These are phyloP conservation scores for Colletotrichum chrysophilum DNA, from an alignment of 2,329 filamentous ascomycete genomes.

Conservation along the genomic window DNA sequence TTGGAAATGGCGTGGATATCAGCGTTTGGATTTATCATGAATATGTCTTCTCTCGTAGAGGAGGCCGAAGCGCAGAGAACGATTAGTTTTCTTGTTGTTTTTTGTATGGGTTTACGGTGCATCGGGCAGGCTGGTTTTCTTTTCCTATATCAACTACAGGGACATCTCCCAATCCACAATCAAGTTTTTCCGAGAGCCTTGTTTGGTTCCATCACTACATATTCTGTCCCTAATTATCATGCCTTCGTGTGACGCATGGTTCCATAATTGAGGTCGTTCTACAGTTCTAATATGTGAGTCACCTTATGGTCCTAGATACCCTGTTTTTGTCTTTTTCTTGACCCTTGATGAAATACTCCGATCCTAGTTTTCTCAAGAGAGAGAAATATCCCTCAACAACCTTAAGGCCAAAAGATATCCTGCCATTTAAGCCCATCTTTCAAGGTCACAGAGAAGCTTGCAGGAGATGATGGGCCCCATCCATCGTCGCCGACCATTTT, in stretches of 20 bases:
- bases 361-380: no score
- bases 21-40: slow-evolving; percentile 15
- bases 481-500: neutral
- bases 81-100: neutral
- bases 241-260: no score
- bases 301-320: no score
- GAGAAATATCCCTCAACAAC: no score
- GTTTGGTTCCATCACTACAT: neutral
- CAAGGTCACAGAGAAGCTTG: neutral
- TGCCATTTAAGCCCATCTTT: rapidly evolving
- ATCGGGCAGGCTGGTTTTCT: neutral
- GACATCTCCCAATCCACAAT: slow-evolving; percentile 4
- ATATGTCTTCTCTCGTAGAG: neutral
- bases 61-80: slow-evolving; percentile 1
- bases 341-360: no score
- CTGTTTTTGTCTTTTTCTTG: no score
- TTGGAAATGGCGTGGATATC: slow-evolving; percentile 11
- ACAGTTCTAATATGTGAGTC: no score
- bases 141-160: neutral
- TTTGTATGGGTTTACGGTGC: neutral
- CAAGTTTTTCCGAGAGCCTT: neutral
- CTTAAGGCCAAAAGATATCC: neutral
- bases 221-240: no score
- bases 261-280: no score
- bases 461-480: neutral